Evolutionary conservation across 2,329 filamentous ascomycete species (phyloP).

Genomic region (Colletotrichum caudatum): DNA sequence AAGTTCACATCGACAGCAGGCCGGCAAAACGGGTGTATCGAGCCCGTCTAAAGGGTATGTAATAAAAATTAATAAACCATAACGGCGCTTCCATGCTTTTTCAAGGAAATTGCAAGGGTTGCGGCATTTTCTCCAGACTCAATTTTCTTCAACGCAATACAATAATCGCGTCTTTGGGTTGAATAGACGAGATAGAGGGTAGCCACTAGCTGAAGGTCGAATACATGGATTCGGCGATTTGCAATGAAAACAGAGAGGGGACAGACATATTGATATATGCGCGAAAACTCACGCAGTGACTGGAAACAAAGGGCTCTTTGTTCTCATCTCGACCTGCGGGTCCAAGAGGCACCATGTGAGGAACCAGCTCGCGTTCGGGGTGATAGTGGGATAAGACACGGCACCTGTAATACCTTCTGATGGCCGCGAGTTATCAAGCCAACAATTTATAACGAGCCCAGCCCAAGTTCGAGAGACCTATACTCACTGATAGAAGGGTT

Average conservation of each 20-base stretch:
- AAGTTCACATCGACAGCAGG: not conserved
- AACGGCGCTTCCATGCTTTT: not conserved
- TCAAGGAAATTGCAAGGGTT: not conserved
- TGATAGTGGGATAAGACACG: not conserved
- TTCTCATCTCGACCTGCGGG: constrained; percentile 14
- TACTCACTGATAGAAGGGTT: constrained; percentile 2
- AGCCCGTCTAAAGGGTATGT: not conserved
- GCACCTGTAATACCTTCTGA: not conserved
- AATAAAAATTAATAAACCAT: not conserved
- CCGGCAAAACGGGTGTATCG: not conserved
- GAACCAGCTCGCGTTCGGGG: not conserved
- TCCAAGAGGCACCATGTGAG: not conserved
- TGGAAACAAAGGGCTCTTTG: not conserved
- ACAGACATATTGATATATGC: not conserved
- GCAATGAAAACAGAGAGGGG: not conserved
- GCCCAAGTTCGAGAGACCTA: not conserved
- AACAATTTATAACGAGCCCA: not conserved
- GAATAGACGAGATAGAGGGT: not conserved
- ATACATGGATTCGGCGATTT: constrained; percentile 7
- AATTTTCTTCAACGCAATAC: not conserved
- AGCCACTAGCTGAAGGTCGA: not conserved
- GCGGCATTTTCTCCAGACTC: not conserved
- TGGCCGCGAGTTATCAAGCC: not conserved
- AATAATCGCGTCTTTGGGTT: not conserved
- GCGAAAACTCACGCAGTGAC: not conserved